Base-by-base conservation (phyloP, 2,329 filamentous ascomycete species). In the Tympanopsis confertula region DNA sequence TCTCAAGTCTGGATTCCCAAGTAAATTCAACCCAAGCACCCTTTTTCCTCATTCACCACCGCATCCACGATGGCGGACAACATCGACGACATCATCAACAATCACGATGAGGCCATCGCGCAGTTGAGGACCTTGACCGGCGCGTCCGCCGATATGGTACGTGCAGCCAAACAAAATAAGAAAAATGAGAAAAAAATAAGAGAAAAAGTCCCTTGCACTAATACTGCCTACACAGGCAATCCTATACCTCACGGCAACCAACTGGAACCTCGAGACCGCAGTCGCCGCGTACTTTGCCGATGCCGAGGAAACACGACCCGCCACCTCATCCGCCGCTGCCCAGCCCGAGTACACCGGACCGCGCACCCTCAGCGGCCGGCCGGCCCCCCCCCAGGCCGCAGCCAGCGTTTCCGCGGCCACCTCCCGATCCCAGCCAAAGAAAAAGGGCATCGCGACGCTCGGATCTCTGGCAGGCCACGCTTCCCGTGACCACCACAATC, bases 231-330 rank as follows among this genome's bases (percentile, higher is more conserved):
- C n/a, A n/a, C n/a, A 87, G 82, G 82, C 82, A 35, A 66, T 66
- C 39, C 68, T 79, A 42, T 82, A 82, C 46, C 74, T 89, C 5
- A 63, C 66, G 17, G 68, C 70, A 24, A 77, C 71, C 49, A 61
- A 70, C 45, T 86, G 82, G 79, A 71, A 86, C 49, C 59, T 85
- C 32, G 65, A 71, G 45, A 61, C 66, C 7, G 81, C 81, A 13
- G 69, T 73, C 38, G 67, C 73, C 20, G 69, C 74, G 37, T 83
- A 69, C 60, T 85, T 74, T 51, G 64, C 67, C 42, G 66, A 74
- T 40, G 59, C 67, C 22, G 73, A 78, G 19, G 68, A 72, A 24
- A 52, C 63, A 42, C 62, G 60, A 35, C 59, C 65, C 38, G 63
- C 65, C 42, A 62, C 66, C 35, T 46, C 53, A 5, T 45, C 45